These are phyloP conservation scores for Tylopilus sp. DNA, from an alignment of 768 basidiomycete species.

Conservation along the genomic window DNA sequence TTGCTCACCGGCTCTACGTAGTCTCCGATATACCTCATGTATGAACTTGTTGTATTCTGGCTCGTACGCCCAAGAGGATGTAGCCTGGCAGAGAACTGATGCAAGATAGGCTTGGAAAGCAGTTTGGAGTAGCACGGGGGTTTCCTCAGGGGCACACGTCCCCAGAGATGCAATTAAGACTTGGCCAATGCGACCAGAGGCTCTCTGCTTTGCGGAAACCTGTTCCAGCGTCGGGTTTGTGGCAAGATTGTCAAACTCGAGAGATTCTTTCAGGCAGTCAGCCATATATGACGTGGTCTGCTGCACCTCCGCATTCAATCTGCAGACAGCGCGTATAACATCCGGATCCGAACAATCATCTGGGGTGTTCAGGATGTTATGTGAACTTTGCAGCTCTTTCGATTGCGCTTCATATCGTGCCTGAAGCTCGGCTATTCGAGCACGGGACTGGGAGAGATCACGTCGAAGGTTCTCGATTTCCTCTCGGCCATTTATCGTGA, in stretches of 20 bases:
- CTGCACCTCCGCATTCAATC: conserved; percentile 14
- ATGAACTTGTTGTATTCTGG: conserved; percentile 7
- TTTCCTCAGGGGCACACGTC: conserved; percentile 1
- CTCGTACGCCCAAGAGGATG: conserved; percentile 9
- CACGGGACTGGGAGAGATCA: conserved; percentile 1
- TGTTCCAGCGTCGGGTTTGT: conserved; percentile 1
- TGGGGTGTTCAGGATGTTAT: conserved; percentile 1
- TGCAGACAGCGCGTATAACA: conserved; percentile 4
- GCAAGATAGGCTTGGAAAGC: conserved; percentile 9
- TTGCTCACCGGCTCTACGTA: conserved; percentile 8
- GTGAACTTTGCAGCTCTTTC: conserved; percentile 7
- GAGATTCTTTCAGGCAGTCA: not conserved
- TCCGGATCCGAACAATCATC: conserved; percentile 15
- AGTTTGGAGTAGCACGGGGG: conserved; percentile 11
- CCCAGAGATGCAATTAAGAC: conserved; percentile 3
- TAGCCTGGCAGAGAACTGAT: not conserved
- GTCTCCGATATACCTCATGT: conserved; percentile 2
- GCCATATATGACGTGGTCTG: conserved; percentile 12
- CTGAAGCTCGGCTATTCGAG: conserved; percentile 2
- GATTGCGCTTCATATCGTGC: conserved; percentile 5
- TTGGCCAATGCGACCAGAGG: not conserved
- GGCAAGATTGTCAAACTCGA: not conserved
- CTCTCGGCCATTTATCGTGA: not conserved
- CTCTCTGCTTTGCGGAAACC: not conserved
- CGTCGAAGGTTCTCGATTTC: conserved; percentile 6